These are phyloP conservation scores for Lactarius hengduanensis DNA, from an alignment of 768 basidiomycete genomes.

Conservation along the genomic window DNA sequence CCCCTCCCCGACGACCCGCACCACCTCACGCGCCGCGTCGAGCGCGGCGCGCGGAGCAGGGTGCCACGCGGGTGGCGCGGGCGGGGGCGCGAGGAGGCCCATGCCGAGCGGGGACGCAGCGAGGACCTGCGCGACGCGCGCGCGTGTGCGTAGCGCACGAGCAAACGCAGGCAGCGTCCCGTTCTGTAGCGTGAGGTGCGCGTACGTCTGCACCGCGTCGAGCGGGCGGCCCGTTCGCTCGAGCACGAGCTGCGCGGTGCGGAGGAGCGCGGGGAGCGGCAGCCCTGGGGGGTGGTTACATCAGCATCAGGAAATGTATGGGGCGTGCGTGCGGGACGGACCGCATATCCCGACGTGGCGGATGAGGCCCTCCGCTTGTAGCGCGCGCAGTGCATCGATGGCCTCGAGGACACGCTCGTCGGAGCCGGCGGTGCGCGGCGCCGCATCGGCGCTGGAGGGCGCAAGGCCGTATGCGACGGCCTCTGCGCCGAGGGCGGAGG, in stretches of 20 bases:
- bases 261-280: constrained; percentile 78
- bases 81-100: constrained; percentile 60
- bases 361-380: constrained; percentile 72
- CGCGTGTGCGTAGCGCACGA: constrained; percentile 56
- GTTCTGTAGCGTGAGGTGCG: constrained; percentile 77
- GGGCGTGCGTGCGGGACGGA: constrained; percentile 32
- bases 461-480: constrained; percentile 63
- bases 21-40: constrained; percentile 43
- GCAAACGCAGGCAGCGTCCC: constrained; percentile 55
- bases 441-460: constrained; percentile 44
- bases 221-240: constrained; percentile 49
- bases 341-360: constrained; percentile 79
- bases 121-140: constrained; percentile 64
- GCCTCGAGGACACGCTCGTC: constrained; percentile 73
- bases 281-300: constrained; percentile 51
- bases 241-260: constrained; percentile 72
- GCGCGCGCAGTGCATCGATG: constrained; percentile 57
- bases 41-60: constrained; percentile 59
- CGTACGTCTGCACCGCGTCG: constrained; percentile 79
- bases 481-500: constrained; percentile 51
- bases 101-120: constrained; percentile 84
- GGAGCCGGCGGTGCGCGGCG: constrained; percentile 49
- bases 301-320: neutral
- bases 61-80: constrained; percentile 65
- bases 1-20: constrained; percentile 37